Conservation (phyloP, 305 asterid species). For the Stenogyne calaminthoides region DNA sequence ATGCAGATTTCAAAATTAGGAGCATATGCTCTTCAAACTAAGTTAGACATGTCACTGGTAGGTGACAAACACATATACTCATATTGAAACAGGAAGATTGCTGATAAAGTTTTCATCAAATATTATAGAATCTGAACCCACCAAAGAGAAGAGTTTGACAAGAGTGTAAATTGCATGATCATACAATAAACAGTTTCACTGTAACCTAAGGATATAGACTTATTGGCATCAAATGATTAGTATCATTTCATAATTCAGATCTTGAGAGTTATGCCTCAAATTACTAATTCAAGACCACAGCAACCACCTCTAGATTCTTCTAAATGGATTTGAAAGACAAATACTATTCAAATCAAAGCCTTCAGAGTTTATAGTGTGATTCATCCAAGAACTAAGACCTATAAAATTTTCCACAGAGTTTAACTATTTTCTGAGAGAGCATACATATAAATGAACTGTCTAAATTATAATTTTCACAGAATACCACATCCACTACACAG, state of each 20-base stretch:
- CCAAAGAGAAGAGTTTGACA: not conserved
- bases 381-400: constrained; percentile 10
- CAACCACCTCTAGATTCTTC: not conserved
- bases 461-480: not conserved
- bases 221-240: constrained; percentile 6
- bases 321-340: not conserved
- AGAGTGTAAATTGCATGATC: not conserved
- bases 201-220: not conserved
- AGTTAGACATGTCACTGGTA: not conserved
- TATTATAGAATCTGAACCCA: not conserved
- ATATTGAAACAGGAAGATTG: not conserved
- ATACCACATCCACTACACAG: constrained; percentile 4
- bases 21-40: not conserved
- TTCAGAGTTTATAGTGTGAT: not conserved
- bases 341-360: not conserved
- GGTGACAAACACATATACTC: constrained; percentile 2
- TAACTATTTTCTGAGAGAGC: not conserved
- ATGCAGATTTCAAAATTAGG: not conserved
- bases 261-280: not conserved
- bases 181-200: not conserved
- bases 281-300: not conserved
- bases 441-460: constrained; percentile 4
- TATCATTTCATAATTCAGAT: not conserved
- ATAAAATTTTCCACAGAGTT: not conserved
- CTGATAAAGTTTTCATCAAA: not conserved